These are phyloP conservation scores for Trametes villosa DNA, from an alignment of 768 basidiomycete species.

Conservation along the genomic window DNA sequence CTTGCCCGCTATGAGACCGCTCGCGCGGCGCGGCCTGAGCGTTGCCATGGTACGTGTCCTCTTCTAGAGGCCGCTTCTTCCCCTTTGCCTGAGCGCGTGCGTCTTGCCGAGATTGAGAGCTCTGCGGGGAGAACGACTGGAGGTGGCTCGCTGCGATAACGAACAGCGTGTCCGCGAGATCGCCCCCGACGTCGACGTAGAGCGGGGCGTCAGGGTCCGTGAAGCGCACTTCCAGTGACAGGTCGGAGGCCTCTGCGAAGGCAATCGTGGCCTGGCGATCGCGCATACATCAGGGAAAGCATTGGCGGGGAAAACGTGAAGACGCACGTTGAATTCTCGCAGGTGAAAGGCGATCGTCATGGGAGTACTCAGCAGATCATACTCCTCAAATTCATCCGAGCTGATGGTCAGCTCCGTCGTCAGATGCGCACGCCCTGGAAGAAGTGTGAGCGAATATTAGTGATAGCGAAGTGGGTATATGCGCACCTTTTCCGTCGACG, in stretches of 20 bases:
- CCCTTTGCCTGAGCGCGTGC: conserved; percentile 16
- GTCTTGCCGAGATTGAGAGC: neutral
- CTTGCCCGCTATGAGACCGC: neutral
- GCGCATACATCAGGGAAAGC: no score
- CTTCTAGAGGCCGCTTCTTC: conserved; percentile 49
- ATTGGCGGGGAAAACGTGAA: neutral
- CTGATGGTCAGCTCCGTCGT: conserved; percentile 79
- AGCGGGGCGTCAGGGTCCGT: conserved; percentile 75
- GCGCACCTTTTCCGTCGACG: conserved; percentile 63
- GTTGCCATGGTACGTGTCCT: conserved; percentile 24
- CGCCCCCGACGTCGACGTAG: conserved; percentile 77
- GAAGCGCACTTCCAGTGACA: conserved; percentile 72
- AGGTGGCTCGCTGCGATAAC: conserved; percentile 71
- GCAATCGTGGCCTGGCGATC: conserved; percentile 69
- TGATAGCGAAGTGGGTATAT: neutral
- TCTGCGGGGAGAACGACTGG: neutral
- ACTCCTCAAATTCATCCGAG: conserved; percentile 80
- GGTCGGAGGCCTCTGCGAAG: conserved; percentile 73
- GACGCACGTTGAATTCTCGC: conserved; percentile 76
- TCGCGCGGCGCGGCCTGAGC: neutral
- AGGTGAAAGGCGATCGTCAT: conserved; percentile 78
- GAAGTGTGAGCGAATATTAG: neutral
- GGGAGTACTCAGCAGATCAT: conserved; percentile 66
- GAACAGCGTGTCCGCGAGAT: conserved; percentile 67
- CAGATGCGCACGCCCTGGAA: conserved; percentile 60